Percentiles rank a stretch among this genome's conserved stretches.
Conservation (phyloP, 129 eudicot species). For the Flaveria brownii region DNA sequence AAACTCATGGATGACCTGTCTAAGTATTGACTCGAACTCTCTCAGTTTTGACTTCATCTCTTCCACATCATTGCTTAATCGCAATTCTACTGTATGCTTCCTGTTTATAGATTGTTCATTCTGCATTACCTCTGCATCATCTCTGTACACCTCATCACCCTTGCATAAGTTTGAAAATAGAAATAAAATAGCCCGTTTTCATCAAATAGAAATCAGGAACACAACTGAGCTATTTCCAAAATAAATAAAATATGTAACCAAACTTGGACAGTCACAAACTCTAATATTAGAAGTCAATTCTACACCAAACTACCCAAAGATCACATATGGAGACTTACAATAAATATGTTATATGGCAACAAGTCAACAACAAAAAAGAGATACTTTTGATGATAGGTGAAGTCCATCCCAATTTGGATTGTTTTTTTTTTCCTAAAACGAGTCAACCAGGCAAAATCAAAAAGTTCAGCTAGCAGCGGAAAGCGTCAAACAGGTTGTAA, state of each 20-base stretch:
- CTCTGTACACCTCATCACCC: slow-evolving; percentile 31
- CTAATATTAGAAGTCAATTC: not conserved
- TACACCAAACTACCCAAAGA: slow-evolving; percentile 12
- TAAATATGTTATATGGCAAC: not conserved
- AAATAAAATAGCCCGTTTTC: not conserved
- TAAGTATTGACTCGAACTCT: slow-evolving; percentile 57
- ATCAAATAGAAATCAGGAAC: not conserved
- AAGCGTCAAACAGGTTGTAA: not conserved
- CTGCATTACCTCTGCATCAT: slow-evolving; percentile 27
- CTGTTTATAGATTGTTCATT: slow-evolving; percentile 28
- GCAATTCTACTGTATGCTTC: slow-evolving; percentile 40
- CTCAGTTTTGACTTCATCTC: slow-evolving; percentile 58
- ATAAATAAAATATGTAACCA: slow-evolving; percentile 5
- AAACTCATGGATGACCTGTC: slow-evolving; percentile 47
- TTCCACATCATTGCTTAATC: slow-evolving; percentile 48
- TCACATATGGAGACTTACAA: not conserved
- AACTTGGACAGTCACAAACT: slow-evolving; percentile 11
- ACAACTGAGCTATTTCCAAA: slow-evolving; percentile 5
- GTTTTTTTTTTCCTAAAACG: not conserved
- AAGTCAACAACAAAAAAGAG: not conserved
- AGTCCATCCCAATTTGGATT: not conserved
- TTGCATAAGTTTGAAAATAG: slow-evolving; percentile 22
- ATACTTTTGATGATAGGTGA: not conserved
- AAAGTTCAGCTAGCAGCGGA: not conserved
- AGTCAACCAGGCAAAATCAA: not conserved